These are phyloP conservation scores for Vaccinium vitisidaea DNA, from an alignment of 148 eudicot genomes.

Conservation along the genomic window DNA sequence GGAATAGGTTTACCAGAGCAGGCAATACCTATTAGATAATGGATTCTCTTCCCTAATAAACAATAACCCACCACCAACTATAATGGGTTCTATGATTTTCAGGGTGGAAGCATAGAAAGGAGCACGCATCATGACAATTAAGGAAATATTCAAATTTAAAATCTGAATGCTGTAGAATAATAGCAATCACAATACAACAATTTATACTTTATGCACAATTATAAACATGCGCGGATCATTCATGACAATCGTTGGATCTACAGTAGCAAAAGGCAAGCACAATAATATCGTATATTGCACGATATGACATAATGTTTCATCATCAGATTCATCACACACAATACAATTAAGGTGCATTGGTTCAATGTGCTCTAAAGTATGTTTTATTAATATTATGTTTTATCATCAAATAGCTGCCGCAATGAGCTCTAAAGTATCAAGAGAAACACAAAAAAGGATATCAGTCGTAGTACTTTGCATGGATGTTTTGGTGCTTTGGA, in stretches of 20 bases:
- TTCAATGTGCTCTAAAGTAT: no score
- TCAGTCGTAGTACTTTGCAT: no score
- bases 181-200: conserved; percentile 13
- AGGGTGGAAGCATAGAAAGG: neutral
- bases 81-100: conserved; percentile 3
- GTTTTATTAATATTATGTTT: no score
- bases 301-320: neutral
- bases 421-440: no score
- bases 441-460: no score
- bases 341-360: neutral
- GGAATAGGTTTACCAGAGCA: neutral
- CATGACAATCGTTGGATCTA: neutral
- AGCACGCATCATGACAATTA: neutral
- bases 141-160: neutral
- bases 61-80: neutral
- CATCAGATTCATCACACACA: neutral
- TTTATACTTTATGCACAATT: neutral
- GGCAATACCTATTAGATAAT: neutral
- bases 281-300: neutral
- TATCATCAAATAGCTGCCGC: no score
- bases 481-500: no score
- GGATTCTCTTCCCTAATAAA: neutral
- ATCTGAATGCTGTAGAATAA: neutral
- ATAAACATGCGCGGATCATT: neutral
- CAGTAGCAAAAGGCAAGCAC: neutral